Conservation (phyloP, 805 yeast genomes). For the Wickerhamiella australiensis region DNA sequence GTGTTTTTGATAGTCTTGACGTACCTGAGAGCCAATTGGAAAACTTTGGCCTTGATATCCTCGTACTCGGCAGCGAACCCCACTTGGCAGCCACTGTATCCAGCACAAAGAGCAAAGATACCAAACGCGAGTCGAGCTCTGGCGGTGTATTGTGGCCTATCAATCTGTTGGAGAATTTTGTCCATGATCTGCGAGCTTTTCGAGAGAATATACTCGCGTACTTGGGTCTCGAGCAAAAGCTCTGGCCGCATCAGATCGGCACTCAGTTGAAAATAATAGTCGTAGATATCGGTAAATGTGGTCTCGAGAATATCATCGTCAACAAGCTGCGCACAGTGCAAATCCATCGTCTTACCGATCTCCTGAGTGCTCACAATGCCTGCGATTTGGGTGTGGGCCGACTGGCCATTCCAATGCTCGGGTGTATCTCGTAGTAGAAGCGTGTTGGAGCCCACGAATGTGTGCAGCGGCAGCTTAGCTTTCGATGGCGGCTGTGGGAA, state of each 20-base stretch:
- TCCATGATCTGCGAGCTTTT: not conserved
- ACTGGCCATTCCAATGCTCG: slow-evolving; percentile 13
- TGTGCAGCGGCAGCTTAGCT: not conserved
- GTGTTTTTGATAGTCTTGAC: not conserved
- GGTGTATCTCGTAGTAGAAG: slow-evolving; percentile 8
- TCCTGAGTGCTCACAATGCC: not conserved
- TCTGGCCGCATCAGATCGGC: slow-evolving; percentile 13
- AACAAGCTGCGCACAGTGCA: slow-evolving; percentile 1
- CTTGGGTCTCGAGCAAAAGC: slow-evolving; percentile 1
- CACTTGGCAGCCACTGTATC: not conserved
- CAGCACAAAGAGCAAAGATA: slow-evolving; percentile 5
- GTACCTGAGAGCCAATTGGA: not conserved
- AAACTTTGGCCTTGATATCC: not conserved
- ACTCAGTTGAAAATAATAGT: slow-evolving; percentile 15
- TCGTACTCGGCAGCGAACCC: not conserved
- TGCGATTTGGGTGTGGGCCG: not conserved
- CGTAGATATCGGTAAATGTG: slow-evolving; percentile 14
- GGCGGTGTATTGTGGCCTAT: not conserved
- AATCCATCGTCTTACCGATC: not conserved
- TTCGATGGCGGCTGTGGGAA: not conserved
- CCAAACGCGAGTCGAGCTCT: slow-evolving; percentile 1
- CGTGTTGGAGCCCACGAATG: slow-evolving; percentile 17
- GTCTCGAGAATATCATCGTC: slow-evolving; percentile 10
- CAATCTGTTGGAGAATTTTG: not conserved
- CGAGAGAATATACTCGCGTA: not conserved